Percentiles rank a stretch among this genome's conserved stretches.
These are phyloP conservation scores for Diaporthe vexans DNA, from an alignment of 2,329 filamentous ascomycete genomes.

Conservation along the genomic window DNA sequence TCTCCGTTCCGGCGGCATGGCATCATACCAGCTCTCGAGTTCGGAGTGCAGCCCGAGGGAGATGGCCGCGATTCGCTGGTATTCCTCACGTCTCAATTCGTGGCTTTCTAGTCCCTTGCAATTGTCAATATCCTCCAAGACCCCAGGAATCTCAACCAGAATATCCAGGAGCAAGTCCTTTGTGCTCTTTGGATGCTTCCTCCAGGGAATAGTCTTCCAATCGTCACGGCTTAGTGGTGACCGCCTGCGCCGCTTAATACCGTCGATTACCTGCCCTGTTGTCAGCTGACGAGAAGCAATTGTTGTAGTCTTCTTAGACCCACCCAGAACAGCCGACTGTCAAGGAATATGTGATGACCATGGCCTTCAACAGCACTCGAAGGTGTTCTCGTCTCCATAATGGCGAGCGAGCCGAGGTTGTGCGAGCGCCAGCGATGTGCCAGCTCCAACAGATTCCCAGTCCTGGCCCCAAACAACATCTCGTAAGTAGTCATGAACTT, in stretches of 20 bases:
- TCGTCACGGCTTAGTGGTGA: slow-evolving; percentile 39
- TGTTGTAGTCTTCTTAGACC: neutral
- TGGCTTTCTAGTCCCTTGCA: slow-evolving; percentile 13
- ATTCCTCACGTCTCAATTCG: slow-evolving; percentile 28
- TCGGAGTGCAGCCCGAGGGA: neutral
- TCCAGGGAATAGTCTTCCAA: slow-evolving; percentile 46
- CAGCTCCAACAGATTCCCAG: slow-evolving; percentile 4
- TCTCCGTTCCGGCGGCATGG: slow-evolving; percentile 36
- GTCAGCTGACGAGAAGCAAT: neutral
- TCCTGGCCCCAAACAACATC: slow-evolving; percentile 37
- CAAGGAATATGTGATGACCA: slow-evolving; percentile 15
- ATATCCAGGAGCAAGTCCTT: slow-evolving; percentile 45
- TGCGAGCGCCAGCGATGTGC: slow-evolving; percentile 23
- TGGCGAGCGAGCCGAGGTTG: slow-evolving; percentile 26
- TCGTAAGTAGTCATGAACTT: slow-evolving; percentile 46
- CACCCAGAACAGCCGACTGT: slow-evolving; percentile 7
- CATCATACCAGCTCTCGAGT: slow-evolving; percentile 40
- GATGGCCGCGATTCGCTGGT: slow-evolving; percentile 36
- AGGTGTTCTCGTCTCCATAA: slow-evolving; percentile 31
- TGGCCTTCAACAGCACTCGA: slow-evolving; percentile 23
- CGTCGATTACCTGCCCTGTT: slow-evolving; percentile 39
- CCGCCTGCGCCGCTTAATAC: slow-evolving; percentile 41
- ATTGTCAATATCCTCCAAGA: slow-evolving; percentile 44
- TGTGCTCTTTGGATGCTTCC: slow-evolving; percentile 40
- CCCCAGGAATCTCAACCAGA: slow-evolving; percentile 41